Conservation (phyloP, 2,329 filamentous ascomycete species). For the Macrophomina pseudophaseolina region DNA sequence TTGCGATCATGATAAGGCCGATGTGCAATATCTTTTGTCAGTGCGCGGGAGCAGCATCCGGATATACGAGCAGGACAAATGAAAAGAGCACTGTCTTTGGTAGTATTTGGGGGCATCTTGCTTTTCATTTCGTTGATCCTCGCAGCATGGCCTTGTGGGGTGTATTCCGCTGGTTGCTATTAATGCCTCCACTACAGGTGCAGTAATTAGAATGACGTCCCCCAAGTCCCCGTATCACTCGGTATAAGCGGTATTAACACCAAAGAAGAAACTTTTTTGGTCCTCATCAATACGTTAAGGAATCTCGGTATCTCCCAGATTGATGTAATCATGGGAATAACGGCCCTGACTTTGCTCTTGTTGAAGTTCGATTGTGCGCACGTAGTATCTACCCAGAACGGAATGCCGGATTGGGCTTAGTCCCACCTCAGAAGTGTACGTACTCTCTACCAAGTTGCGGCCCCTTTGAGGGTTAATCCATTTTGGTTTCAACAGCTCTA, state of each 20-base stretch:
- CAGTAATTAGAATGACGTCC: constrained; percentile 68
- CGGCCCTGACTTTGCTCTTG: constrained; percentile 56
- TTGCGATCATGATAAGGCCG: constrained; percentile 90
- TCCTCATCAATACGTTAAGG: constrained; percentile 34
- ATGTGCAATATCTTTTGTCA: constrained; percentile 74
- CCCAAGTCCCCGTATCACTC: constrained; percentile 67
- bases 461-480: too few relatives aligned
- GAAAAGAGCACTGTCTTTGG: constrained; percentile 75
- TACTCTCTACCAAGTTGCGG: too few relatives aligned
- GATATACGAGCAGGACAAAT: constrained; percentile 67
- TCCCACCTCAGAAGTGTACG: too few relatives aligned
- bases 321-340: constrained; percentile 65
- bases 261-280: background rate
- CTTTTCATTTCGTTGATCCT: constrained; percentile 75
- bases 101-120: constrained; percentile 78
- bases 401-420: too few relatives aligned
- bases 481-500: constrained; percentile 42
- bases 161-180: constrained; percentile 82
- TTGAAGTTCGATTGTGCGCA: too few relatives aligned
- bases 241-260: constrained; percentile 47
- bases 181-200: constrained; percentile 65
- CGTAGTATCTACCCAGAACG: too few relatives aligned
- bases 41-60: constrained; percentile 62
- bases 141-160: constrained; percentile 82
- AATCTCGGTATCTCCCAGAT: constrained; percentile 61